Evolutionary conservation across 306 rosid species (phyloP), one percentile per base, ranked within the genome.

Genomic region (Elaeagnus macrophylla): DNA sequence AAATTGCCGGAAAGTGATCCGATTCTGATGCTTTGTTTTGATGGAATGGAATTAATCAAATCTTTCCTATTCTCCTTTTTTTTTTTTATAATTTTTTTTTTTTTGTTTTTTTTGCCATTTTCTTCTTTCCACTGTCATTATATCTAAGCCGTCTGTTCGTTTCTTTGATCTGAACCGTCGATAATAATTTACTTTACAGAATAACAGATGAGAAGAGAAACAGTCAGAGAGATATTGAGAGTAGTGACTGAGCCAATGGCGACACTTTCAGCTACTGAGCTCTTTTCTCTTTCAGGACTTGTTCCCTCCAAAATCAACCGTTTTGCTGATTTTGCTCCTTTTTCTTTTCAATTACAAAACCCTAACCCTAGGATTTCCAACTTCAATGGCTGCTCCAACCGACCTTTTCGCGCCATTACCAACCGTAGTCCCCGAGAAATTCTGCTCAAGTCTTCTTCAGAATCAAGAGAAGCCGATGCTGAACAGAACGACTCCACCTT

Each of bases 21-120:
- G 84, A 67, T 82, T 85, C 86, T 74, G 71, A 75, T 84, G 97
- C 60, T 35, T 61, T 32, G 41, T 62, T 68, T 25, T 25, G 32
- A 25, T 25, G 32, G 32, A 25, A 25, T 25, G 32, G 32, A 25
- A 25, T 25, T 5, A 25, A 25, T 25, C 32, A 25, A 25, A 25
- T 25, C 32, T 25, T 25, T 25, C 32, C 32, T 5, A 25, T 25
- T 25, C 32, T 25, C 32, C 32, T 25, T 25, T 20, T 1, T 25
- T 25, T 25, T 25, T 25, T 25, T 25, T 25, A n/a, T n/a, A n/a
- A n/a, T n/a, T n/a, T 25, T 25, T 20, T 1, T 25, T 25, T 25
- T 25, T 25, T 25, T 25, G 2, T 25, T 25, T 25, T 25, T 25
- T 25, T 25, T 25, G 32, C 32, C 32, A 25, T 25, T 25, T 3